phyloP scores from a whole-genome alignment of 2,329 filamentous ascomycete species.

The Fonsecaea pedrosoi region DNA sequence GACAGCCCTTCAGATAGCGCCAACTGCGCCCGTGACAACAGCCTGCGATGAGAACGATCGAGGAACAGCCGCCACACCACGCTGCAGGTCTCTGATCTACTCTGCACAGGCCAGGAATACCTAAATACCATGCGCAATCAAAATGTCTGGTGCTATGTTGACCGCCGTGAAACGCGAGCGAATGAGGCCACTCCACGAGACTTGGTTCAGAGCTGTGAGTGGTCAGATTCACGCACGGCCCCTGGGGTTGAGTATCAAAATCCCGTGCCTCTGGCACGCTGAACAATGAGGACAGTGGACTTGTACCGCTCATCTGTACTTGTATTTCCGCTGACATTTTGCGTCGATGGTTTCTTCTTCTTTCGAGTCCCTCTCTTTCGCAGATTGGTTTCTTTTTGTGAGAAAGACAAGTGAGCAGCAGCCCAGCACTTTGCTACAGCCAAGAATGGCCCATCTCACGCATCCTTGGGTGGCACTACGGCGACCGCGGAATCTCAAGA shows the following conservation, averaged over 20 bases:
- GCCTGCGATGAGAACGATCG: conserved; percentile 7
- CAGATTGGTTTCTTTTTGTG: background rate
- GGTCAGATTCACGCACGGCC: conserved; percentile 14
- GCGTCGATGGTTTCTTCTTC: background rate
- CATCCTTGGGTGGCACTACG: conserved; percentile 17
- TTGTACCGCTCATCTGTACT: background rate
- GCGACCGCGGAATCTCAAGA: conserved; percentile 13
- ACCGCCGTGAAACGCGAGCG: conserved; percentile 17
- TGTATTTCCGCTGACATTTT: background rate
- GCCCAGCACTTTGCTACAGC: background rate
- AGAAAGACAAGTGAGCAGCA: background rate
- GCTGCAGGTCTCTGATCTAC: background rate
- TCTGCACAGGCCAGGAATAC: background rate
- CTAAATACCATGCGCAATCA: background rate
- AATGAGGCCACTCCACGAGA: conserved; percentile 28
- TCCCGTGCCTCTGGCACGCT: conserved; percentile 13
- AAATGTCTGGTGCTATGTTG: background rate
- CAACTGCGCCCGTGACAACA: background rate
- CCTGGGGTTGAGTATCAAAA: conserved; percentile 18
- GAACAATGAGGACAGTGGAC: background rate
- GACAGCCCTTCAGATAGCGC: background rate
- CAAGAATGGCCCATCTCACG: conserved; percentile 17
- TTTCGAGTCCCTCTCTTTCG: conserved; percentile 12
- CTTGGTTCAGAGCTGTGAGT: conserved; percentile 24
- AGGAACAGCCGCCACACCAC: background rate